Evolutionary conservation across 257 asterid genomes (phyloP), one percentile per base, ranked within the genome.

Genomic region (Solanum verrucosum): DNA sequence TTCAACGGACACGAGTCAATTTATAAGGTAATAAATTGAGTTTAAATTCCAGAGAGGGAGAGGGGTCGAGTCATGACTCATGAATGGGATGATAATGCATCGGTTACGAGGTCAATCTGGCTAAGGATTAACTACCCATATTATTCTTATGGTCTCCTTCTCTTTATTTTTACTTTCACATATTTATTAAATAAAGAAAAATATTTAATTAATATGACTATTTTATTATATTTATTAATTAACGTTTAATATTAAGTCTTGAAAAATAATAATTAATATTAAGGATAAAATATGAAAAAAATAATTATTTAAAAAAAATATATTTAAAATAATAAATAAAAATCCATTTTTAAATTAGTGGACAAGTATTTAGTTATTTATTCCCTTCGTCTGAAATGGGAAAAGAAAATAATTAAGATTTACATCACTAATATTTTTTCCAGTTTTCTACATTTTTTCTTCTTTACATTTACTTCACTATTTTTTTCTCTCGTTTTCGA

Each of bases 1-100:
- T 77, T 37, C 86, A 87, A 75, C 86, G 79, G 79, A 87, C 79
- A 77, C 25, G 86, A 81, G 67, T 60, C 70, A 56, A 56, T 73
- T 59, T 73, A 49, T 34, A 87, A 59, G 70, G 71, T 74, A 74
- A 35, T 73, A 42, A 78, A 42, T 46, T 42, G 23, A 46, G 25
- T 59, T 56, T 44, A 71, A 86, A 74, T 49, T 86, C 46, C 60
- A 12, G 21, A 21, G 23, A 5, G 33, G 27, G 25, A 29, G 5
- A 3, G 49, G 27, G 49, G 49, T 34, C 18, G 81, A 29, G 46
- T 35, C 83, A 37, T 38, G 63, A n/a, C 8, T 42, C 59, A 42
- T 42, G 37, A 78, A 27, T 79, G 68, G 33, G 29, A 46, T 81
- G 85, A 81, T 5, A 81, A 29, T 31, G 85, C 85, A 81, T 46